phyloP scores from a whole-genome alignment of 768 basidiomycete species.

The Auricularia sp. region DNA sequence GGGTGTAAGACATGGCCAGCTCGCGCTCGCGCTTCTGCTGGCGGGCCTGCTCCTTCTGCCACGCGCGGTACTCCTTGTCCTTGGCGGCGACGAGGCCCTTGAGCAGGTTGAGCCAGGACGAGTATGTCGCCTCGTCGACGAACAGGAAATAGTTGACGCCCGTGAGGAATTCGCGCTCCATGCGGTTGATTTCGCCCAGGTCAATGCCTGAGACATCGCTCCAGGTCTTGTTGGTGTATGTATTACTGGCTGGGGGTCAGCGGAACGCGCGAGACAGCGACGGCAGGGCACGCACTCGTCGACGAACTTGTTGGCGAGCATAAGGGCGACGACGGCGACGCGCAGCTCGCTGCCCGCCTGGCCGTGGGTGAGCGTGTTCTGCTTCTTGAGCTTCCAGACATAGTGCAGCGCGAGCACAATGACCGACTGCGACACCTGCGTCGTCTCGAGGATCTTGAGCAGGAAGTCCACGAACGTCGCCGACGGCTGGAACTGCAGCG shows the following conservation, averaged over 20 bases:
- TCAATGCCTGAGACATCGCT: constrained; percentile 84
- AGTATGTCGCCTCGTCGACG: constrained; percentile 68
- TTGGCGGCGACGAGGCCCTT: constrained; percentile 75
- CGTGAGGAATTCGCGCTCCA: constrained; percentile 82
- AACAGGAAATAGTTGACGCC: constrained; percentile 76
- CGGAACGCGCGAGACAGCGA: constrained; percentile 13
- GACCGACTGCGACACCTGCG: constrained; percentile 89
- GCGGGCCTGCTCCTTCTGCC: constrained; percentile 36
- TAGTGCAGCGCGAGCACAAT: constrained; percentile 87
- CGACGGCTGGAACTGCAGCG: constrained; percentile 69
- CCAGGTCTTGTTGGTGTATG: constrained; percentile 97
- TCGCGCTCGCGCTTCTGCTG: constrained; percentile 22
- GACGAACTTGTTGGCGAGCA: constrained; percentile 96
- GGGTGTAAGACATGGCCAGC: background rate
- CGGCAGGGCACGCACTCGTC: constrained; percentile 61
- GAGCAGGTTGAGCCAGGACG: constrained; percentile 72
- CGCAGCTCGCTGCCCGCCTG: constrained; percentile 78
- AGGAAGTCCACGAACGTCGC: constrained; percentile 73
- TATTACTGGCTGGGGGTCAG: constrained; percentile 50
- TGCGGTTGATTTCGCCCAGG: constrained; percentile 74
- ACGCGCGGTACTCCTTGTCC: constrained; percentile 43
- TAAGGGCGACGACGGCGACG: constrained; percentile 80
- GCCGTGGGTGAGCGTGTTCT: constrained; percentile 58
- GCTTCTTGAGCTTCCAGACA: constrained; percentile 73
- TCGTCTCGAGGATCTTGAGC: constrained; percentile 87